Evolutionary conservation across 495 filamentous ascomycete genomes (phyloP), one percentile per base, ranked within the genome.

Genomic region (Lasiosphaeria hispida): DNA sequence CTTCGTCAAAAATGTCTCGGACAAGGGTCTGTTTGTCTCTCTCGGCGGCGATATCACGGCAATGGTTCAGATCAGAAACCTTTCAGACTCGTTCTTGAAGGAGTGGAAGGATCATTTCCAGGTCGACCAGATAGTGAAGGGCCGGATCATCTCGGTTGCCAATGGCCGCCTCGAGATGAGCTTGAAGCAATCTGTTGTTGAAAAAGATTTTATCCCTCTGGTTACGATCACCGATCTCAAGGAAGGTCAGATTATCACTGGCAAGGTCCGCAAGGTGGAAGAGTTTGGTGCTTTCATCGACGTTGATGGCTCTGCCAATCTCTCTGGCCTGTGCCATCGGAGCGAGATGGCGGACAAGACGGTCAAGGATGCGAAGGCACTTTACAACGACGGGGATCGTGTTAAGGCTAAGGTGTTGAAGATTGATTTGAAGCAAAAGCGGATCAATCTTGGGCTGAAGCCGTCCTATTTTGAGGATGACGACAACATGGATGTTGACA

Each of bases 221-320:
- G 62, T 86, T 19, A 83, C 80, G 4, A 85, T 92, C 58, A 75
- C 79, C 30, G 89, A 96, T 61, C 75, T 97, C 44, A 83, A 86
- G 69, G 77, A 78, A 53, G 93, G 92, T 4, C 88, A 92, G 68
- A 75, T 88, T 17, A 78, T 98, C 23, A 95, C 88, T 10, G 94
- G 92, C 35, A 95, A 89, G 65, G 80, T 98, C 51, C 85, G 92
- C 55, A 95, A 95, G 71, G 90, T 96, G 2, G 90, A 95, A 67
- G 89, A 96, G 15, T 97, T 90, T 65, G 94, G 94, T 66, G 92
- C 91, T 8, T 97, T 97, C 72, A 88, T 98, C 64, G 84, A 92
- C 49, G 75, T 98, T 35, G 91, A 96, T 73, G 80, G 84, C 36
- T 93, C 91, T 23, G 71, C 77, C 38, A 94, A 95, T 63, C 83